Evolutionary conservation across 495 filamentous ascomycete genomes (phyloP).

Genomic region (Lasiosphaeria ovina): DNA sequence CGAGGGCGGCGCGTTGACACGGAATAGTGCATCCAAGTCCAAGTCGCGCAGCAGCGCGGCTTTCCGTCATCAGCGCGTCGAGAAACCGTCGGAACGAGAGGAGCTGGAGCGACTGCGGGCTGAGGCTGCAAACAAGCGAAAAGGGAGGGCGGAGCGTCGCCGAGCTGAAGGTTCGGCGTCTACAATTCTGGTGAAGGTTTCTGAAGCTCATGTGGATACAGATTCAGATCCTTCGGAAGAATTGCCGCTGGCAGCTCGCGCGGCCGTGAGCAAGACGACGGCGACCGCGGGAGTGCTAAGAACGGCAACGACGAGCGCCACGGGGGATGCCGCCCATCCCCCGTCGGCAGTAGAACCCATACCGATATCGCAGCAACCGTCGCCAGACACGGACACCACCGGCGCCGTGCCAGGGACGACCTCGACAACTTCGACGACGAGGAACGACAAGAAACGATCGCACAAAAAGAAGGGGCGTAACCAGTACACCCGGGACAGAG

Average conservation of each 20-base stretch:
- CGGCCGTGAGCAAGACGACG: slow-evolving; percentile 33
- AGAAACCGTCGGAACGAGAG: slow-evolving; percentile 61
- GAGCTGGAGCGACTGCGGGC: slow-evolving; percentile 65
- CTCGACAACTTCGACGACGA: slow-evolving; percentile 13
- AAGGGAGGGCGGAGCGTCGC: slow-evolving; percentile 68
- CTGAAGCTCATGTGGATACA: slow-evolving; percentile 37
- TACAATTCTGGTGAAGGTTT: slow-evolving; percentile 22
- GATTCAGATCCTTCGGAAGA: slow-evolving; percentile 63
- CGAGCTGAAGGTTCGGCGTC: slow-evolving; percentile 68
- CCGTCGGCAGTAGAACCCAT: slow-evolving; percentile 20
- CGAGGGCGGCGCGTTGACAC: slow-evolving; percentile 54
- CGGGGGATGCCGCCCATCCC: slow-evolving; percentile 26
- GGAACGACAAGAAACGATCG: slow-evolving; percentile 40
- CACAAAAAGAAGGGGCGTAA: slow-evolving; percentile 80
- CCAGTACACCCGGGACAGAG: slow-evolving; percentile 79
- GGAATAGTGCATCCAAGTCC: slow-evolving; percentile 53
- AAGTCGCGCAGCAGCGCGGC: slow-evolving; percentile 60
- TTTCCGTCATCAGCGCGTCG: slow-evolving; percentile 67
- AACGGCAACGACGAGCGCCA: slow-evolving; percentile 16
- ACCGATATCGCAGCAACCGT: slow-evolving; percentile 40
- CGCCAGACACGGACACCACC: slow-evolving; percentile 37
- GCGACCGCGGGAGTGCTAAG: slow-evolving; percentile 19
- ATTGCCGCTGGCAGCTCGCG: slow-evolving; percentile 46
- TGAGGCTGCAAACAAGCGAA: slow-evolving; percentile 71
- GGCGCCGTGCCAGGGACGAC: not conserved